A percentile compares a stretch with the other conserved stretches of the same genome.
phyloP scores from a whole-genome alignment of 2,329 filamentous ascomycete species.

The Pseudogymnoascus sp. region DNA sequence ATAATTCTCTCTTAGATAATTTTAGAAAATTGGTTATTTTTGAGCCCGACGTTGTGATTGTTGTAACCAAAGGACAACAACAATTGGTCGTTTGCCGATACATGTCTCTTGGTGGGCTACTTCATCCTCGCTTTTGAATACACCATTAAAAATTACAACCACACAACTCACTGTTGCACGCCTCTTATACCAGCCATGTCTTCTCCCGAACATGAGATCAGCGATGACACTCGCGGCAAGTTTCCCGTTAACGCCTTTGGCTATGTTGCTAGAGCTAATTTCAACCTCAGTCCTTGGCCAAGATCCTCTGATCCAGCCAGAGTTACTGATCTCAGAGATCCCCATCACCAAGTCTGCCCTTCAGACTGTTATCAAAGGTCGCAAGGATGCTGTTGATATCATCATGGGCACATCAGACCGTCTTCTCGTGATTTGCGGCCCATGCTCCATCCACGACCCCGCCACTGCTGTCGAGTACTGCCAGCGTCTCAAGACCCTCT shows the following conservation, averaged over 20 bases:
- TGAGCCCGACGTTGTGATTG: neutral
- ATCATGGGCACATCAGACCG: slow-evolving; percentile 50
- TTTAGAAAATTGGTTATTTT: neutral
- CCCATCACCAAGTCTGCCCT: slow-evolving; percentile 58
- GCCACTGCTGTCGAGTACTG: slow-evolving; percentile 83
- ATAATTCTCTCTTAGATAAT: neutral
- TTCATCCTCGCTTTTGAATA: neutral
- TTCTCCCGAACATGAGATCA: slow-evolving; percentile 26
- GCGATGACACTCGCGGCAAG: slow-evolving; percentile 47
- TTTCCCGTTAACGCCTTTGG: slow-evolving; percentile 14
- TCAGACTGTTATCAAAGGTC: slow-evolving; percentile 63
- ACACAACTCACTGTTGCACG: slow-evolving; percentile 8
- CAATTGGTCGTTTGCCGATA: slow-evolving; percentile 4
- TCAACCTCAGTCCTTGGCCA: slow-evolving; percentile 69
- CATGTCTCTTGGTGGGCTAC: neutral
- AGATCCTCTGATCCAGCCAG: slow-evolving; percentile 85
- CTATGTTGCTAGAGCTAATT: neutral
- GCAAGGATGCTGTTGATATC: slow-evolving; percentile 45
- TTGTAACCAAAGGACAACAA: slow-evolving; percentile 2
- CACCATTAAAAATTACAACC: neutral
- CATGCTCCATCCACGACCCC: slow-evolving; percentile 96
- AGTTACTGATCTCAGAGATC: slow-evolving; percentile 79
- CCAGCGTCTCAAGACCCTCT: slow-evolving; percentile 64
- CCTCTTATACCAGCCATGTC: slow-evolving; percentile 22
- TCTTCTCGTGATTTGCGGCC: slow-evolving; percentile 87